Evolutionary conservation across 768 basidiomycete genomes (phyloP).

Genomic region (Peribolospora kevripleyi): DNA sequence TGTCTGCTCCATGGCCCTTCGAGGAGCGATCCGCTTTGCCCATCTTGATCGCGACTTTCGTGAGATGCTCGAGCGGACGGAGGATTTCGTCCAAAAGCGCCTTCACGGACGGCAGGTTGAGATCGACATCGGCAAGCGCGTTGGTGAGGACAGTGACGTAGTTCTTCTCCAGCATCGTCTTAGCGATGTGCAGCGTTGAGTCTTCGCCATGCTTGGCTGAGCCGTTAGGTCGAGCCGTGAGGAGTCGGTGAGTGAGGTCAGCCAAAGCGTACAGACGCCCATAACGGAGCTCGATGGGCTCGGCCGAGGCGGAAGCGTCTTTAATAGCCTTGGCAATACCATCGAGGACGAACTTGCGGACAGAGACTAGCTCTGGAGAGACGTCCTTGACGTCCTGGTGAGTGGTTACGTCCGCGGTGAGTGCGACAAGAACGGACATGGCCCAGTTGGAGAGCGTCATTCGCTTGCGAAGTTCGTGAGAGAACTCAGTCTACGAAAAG

Average conservation of each 20-base stretch:
- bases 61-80: conserved; percentile 64
- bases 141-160: conserved; percentile 71
- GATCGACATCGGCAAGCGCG: conserved; percentile 71
- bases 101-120: conserved; percentile 81
- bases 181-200: conserved; percentile 71
- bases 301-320: conserved; percentile 36
- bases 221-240: conserved; percentile 26
- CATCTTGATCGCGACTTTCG: conserved; percentile 97
- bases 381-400: conserved; percentile 45
- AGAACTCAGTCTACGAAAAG: conserved; percentile 28
- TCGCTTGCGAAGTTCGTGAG: conserved; percentile 19
- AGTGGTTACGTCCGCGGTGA: conserved; percentile 55
- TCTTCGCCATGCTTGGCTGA: conserved; percentile 35
- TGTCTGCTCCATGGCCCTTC: conserved; percentile 12
- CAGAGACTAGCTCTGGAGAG: conserved; percentile 43
- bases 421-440: conserved; percentile 55
- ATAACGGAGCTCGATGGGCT: conserved; percentile 44
- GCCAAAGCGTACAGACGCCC: conserved; percentile 65
- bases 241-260: conserved; percentile 64
- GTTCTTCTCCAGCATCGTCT: conserved; percentile 95
- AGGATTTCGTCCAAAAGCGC: conserved; percentile 65
- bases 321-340: conserved; percentile 65
- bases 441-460: conserved; percentile 21
- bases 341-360: conserved; percentile 80
- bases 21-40: conserved; percentile 33